These are phyloP conservation scores for Lithospermum erythrorhizon DNA, from an alignment of 257 asterid species.

Conservation along the genomic window DNA sequence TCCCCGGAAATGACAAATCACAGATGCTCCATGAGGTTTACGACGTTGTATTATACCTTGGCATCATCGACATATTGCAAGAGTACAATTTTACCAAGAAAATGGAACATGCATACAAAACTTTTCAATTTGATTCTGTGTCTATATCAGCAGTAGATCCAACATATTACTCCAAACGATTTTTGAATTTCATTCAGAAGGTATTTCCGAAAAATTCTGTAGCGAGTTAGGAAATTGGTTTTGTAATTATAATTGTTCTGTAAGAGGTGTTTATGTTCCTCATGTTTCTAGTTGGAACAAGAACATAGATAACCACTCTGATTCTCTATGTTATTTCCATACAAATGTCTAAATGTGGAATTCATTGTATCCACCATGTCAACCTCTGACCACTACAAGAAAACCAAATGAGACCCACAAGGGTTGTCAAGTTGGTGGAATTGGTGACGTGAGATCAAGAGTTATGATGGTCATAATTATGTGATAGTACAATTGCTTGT, in stretches of 20 bases:
- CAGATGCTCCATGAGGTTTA: slow-evolving; percentile 69
- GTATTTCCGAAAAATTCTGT: slow-evolving; percentile 52
- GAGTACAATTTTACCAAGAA: slow-evolving; percentile 82
- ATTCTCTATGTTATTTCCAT: too few species aligned
- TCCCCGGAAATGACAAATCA: slow-evolving; percentile 25
- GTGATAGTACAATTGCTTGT: too few species aligned
- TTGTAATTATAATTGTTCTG: not conserved
- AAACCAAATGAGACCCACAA: too few species aligned
- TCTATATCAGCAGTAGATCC: slow-evolving; percentile 92
- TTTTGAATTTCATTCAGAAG: slow-evolving; percentile 72
- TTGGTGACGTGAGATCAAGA: too few species aligned
- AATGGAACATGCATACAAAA: slow-evolving; percentile 78
- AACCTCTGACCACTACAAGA: too few species aligned
- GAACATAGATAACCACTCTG: too few species aligned
- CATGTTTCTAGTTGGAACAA: too few species aligned
- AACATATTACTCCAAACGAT: slow-evolving; percentile 66
- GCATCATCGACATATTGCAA: slow-evolving; percentile 91
- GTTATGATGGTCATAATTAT: too few species aligned
- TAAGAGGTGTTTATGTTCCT: not conserved
- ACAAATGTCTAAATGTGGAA: too few species aligned
- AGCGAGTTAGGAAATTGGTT: slow-evolving; percentile 15
- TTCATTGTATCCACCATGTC: too few species aligned
- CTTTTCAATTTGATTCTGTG: slow-evolving; percentile 69
- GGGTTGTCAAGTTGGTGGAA: too few species aligned
- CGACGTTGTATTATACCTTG: slow-evolving; percentile 81